phyloP scores from a whole-genome alignment of 371 early-diverging fungal genomes.

The Mortierella sp. region DNA sequence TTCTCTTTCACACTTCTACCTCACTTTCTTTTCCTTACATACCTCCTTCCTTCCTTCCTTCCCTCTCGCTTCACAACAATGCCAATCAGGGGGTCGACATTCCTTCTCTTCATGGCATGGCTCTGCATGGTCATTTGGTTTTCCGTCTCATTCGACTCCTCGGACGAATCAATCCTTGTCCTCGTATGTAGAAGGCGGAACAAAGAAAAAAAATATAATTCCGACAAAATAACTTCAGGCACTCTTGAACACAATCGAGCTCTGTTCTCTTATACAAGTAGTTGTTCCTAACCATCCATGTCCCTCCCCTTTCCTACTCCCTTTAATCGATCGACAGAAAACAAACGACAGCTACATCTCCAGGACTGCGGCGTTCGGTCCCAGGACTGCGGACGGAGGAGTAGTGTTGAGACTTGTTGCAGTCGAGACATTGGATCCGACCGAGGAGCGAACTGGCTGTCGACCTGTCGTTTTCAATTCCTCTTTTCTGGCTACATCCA shows the following conservation, averaged over 20 bases:
- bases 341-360: constrained; percentile 41
- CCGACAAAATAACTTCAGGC: too few relatives aligned
- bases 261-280: neutral
- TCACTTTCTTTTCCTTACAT: too few relatives aligned
- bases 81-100: constrained; percentile 38
- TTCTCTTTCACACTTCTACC: too few relatives aligned
- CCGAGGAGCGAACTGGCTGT: constrained; percentile 5
- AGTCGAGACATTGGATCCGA: constrained; percentile 24
- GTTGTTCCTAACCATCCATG: neutral
- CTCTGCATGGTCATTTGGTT: constrained; percentile 35
- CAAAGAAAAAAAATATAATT: too few relatives aligned
- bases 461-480: neutral
- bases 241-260: neutral
- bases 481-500: neutral
- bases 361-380: constrained; percentile 71
- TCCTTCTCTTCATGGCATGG: constrained; percentile 44
- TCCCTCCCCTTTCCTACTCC: neutral
- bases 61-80: neutral
- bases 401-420: constrained; percentile 58
- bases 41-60: too few relatives aligned
- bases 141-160: constrained; percentile 39
- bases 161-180: constrained; percentile 51
- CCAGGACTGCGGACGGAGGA: constrained; percentile 65
- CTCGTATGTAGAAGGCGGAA: too few relatives aligned
- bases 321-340: neutral